phyloP scores from a whole-genome alignment of 257 asterid species.

The Nicotiana knightiana region DNA sequence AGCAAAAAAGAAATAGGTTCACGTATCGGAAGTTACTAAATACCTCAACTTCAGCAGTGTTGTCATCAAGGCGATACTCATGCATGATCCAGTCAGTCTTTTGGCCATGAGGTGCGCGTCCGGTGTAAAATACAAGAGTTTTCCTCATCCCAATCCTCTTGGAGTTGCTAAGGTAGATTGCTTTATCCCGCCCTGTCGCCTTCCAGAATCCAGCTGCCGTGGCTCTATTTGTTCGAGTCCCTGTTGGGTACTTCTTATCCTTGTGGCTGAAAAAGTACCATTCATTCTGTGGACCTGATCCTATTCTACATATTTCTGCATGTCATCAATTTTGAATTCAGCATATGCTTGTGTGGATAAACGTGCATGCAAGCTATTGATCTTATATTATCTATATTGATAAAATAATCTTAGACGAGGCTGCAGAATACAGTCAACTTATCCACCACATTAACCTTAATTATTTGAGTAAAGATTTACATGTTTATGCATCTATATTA shows the following conservation, averaged over 20 bases:
- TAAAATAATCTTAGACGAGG: neutral
- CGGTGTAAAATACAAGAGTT: slow-evolving; percentile 81
- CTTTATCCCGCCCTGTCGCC: slow-evolving; percentile 77
- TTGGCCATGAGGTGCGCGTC: slow-evolving; percentile 84
- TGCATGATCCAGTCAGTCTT: slow-evolving; percentile 95
- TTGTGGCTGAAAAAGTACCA: slow-evolving; percentile 90
- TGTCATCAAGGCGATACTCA: slow-evolving; percentile 69
- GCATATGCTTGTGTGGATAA: neutral
- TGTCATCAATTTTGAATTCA: neutral
- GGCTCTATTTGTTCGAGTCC: slow-evolving; percentile 76
- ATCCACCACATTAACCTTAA: neutral
- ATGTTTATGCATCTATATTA: neutral
- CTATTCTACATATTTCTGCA: slow-evolving; percentile 78
- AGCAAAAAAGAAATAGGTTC: no score
- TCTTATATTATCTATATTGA: neutral
- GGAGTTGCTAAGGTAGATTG: slow-evolving; percentile 45
- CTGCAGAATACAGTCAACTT: neutral
- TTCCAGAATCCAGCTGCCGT: slow-evolving; percentile 83
- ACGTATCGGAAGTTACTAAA: neutral
- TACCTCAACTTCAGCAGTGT: slow-evolving; percentile 42
- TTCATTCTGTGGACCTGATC: slow-evolving; percentile 72
- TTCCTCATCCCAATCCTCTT: slow-evolving; percentile 74
- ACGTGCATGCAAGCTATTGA: neutral
- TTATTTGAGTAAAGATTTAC: neutral
- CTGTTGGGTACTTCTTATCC: slow-evolving; percentile 80